Conservation (phyloP, 75 land plant species). For the Pinus albicaulis region DNA sequence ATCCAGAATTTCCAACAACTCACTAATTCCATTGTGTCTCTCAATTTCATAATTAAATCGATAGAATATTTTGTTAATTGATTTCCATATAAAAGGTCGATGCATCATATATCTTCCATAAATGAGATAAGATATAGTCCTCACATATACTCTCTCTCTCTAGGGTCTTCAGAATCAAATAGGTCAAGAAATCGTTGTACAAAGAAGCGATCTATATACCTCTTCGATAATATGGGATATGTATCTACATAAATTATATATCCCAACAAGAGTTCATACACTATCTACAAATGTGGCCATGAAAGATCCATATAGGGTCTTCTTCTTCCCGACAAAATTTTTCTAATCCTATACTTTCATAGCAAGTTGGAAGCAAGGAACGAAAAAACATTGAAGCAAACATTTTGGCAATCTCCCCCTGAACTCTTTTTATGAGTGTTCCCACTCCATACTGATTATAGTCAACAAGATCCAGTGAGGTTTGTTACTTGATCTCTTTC, state of each 20-base stretch:
- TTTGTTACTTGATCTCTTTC: conserved; percentile 36
- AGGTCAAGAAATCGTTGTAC: conserved; percentile 16
- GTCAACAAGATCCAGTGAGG: conserved; percentile 27
- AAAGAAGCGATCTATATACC: conserved; percentile 21
- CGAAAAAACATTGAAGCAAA: conserved; percentile 17
- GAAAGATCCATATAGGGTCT: conserved; percentile 18
- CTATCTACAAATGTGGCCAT: conserved; percentile 30
- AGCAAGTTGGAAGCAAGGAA: conserved; percentile 10
- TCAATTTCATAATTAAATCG: no score
- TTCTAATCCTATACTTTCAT: conserved; percentile 4
- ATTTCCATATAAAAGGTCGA: not conserved
- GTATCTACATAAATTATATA: conserved; percentile 10
- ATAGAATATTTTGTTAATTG: no score
- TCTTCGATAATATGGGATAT: conserved; percentile 25
- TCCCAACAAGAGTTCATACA: conserved; percentile 11
- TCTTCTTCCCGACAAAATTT: conserved; percentile 27
- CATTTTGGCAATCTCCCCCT: conserved; percentile 26
- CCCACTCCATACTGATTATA: conserved; percentile 17
- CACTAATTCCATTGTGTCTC: no score
- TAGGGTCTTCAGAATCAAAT: conserved; percentile 36
- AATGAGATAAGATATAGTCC: conserved; percentile 38
- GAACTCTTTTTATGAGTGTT: conserved; percentile 14
- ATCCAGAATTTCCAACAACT: no score
- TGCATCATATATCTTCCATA: conserved; percentile 36
- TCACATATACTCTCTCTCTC: conserved; percentile 28